These are phyloP conservation scores for Fusarium heterosporum DNA, from an alignment of 2,329 filamentous ascomycete genomes.

Conservation along the genomic window DNA sequence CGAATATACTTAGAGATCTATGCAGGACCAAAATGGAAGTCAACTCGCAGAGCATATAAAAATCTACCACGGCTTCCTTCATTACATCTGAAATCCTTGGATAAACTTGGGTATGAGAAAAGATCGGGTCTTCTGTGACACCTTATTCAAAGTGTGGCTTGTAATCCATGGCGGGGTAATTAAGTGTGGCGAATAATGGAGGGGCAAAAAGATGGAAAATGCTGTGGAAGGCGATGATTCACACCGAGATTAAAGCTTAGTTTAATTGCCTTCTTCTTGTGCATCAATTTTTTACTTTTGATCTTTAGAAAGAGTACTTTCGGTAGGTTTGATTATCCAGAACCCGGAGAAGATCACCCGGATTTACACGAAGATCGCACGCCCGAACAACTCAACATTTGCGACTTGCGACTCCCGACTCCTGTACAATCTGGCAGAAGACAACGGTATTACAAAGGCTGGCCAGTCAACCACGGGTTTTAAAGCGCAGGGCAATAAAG, in stretches of 20 bases:
- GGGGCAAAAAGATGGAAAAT: conserved; percentile 36
- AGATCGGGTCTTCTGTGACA: too few relatives aligned
- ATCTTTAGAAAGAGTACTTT: background rate
- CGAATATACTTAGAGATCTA: too few relatives aligned
- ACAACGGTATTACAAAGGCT: conserved; percentile 4
- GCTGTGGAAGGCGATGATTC: conserved; percentile 32
- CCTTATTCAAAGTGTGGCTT: conserved; percentile 8
- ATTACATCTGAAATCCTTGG: too few relatives aligned
- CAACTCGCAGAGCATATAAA: too few relatives aligned
- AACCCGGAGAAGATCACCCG: background rate
- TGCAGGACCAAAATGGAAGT: too few relatives aligned
- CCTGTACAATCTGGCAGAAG: conserved; percentile 26
- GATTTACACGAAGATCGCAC: background rate
- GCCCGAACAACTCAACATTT: background rate
- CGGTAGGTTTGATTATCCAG: background rate
- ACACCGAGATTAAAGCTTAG: conserved; percentile 32
- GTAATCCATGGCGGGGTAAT: conserved; percentile 29
- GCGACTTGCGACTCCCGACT: conserved; percentile 8
- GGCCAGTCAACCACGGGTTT: conserved; percentile 1
- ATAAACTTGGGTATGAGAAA: too few relatives aligned
- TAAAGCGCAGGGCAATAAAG: background rate
- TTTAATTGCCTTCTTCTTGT: background rate
- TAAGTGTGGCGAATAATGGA: conserved; percentile 31
- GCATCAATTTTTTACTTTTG: background rate
- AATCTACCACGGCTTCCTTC: too few relatives aligned